Percentiles rank a stretch among this genome's conserved stretches.
These are phyloP conservation scores for Podaxis sp. DNA, from an alignment of 768 basidiomycete genomes.

Conservation along the genomic window DNA sequence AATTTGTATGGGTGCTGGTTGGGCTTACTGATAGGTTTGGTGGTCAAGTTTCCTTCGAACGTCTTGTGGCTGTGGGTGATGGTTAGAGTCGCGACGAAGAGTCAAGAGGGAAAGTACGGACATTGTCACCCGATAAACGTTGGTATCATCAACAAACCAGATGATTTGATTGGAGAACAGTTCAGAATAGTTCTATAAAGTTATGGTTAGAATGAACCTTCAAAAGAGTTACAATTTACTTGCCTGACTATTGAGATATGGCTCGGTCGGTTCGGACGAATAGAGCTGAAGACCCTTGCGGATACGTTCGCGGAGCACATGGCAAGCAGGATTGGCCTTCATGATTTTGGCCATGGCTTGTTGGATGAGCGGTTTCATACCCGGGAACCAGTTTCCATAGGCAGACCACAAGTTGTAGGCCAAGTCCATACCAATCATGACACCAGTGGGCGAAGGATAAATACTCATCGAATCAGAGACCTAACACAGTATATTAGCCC, in stretches of 20 bases:
- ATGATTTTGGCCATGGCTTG: conserved; percentile 99
- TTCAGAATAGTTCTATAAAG: conserved; percentile 81
- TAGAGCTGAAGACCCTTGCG: conserved; percentile 98
- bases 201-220: neutral
- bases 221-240: conserved; percentile 10
- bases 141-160: conserved; percentile 99
- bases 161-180: conserved; percentile 98
- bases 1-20: neutral
- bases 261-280: conserved; percentile 98
- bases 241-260: conserved; percentile 95
- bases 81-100: conserved; percentile 1
- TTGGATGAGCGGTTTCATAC: conserved; percentile 95
- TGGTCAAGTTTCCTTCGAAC: conserved; percentile 99
- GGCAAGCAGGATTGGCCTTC: conserved; percentile 98
- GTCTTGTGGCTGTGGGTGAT: conserved; percentile 79
- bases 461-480: conserved; percentile 98
- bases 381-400: conserved; percentile 99
- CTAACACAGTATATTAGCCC: conserved; percentile 31
- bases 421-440: conserved; percentile 98
- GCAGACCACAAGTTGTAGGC: conserved; percentile 99
- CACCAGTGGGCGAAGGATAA: conserved; percentile 97
- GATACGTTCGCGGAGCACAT: conserved; percentile 97
- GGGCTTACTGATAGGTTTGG: conserved; percentile 89
- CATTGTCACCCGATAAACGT: conserved; percentile 99
- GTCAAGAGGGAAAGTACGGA: conserved; percentile 28